Evolutionary conservation across 257 asterid species (phyloP).

Genomic region (Solanum verrucosum): DNA sequence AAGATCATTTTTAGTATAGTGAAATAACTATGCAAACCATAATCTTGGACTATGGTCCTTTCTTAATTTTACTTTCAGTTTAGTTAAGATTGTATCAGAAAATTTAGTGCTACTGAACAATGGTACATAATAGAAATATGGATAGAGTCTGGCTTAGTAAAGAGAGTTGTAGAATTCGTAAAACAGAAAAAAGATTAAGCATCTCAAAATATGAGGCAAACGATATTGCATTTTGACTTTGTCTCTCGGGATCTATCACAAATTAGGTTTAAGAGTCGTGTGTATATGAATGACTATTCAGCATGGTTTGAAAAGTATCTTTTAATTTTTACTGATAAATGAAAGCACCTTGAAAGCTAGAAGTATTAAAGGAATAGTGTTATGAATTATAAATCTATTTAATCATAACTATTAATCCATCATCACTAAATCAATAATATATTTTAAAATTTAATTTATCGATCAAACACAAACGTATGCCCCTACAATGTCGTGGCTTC

Average conservation of each 20-base stretch:
- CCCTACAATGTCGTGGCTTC: background rate
- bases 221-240: too few relatives aligned
- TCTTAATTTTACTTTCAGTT: background rate
- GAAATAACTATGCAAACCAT: background rate
- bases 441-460: background rate
- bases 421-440: background rate
- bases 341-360: too few relatives aligned
- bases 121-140: background rate
- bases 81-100: background rate
- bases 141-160: too few relatives aligned
- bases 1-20: accelerated
- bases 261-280: too few relatives aligned
- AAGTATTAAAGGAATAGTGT: background rate
- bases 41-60: background rate
- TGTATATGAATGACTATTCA: too few relatives aligned
- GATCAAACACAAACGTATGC: background rate
- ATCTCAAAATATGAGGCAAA: too few relatives aligned
- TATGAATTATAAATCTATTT: background rate
- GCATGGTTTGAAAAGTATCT: too few relatives aligned
- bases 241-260: too few relatives aligned
- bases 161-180: too few relatives aligned
- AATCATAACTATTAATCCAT: background rate
- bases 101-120: background rate
- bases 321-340: too few relatives aligned
- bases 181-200: too few relatives aligned